These are phyloP conservation scores for Irpex rosettiformis DNA, from an alignment of 1,284 basidiomycete genomes.

Conservation along the genomic window DNA sequence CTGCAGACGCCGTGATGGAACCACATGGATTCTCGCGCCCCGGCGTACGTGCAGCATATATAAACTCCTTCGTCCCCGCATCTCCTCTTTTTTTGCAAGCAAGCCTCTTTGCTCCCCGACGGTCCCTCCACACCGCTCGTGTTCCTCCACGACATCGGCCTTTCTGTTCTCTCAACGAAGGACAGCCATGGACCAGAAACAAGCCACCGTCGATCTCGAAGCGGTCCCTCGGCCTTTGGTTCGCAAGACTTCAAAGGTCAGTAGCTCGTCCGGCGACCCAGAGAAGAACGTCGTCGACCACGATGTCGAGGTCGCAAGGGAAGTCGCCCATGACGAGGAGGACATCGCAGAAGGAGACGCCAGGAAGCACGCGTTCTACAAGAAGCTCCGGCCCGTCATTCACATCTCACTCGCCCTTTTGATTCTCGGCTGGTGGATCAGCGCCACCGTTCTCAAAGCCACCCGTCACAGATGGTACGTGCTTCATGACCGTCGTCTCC, in stretches of 20 bases:
- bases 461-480: constrained; percentile 72
- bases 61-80: not conserved
- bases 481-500: constrained; percentile 7
- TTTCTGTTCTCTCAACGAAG: not conserved
- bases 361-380: constrained; percentile 18
- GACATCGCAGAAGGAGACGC: constrained; percentile 23
- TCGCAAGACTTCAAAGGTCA: constrained; percentile 14
- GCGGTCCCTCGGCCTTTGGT: not conserved
- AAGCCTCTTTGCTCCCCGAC: constrained; percentile 8
- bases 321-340: constrained; percentile 19
- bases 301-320: constrained; percentile 23
- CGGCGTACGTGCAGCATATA: constrained; percentile 1
- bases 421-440: constrained; percentile 83
- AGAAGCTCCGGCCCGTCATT: constrained; percentile 37
- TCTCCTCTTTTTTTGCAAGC: not conserved
- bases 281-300: constrained; percentile 23
- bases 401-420: constrained; percentile 50
- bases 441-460: constrained; percentile 57
- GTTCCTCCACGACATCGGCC: not conserved
- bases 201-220: not conserved
- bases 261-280: constrained; percentile 18
- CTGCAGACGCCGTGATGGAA: not conserved
- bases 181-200: not conserved
- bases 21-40: constrained; percentile 6
- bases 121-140: constrained; percentile 5